These are phyloP conservation scores for Penicillium brasilianum DNA, from an alignment of 2,329 filamentous ascomycete genomes.

Conservation along the genomic window DNA sequence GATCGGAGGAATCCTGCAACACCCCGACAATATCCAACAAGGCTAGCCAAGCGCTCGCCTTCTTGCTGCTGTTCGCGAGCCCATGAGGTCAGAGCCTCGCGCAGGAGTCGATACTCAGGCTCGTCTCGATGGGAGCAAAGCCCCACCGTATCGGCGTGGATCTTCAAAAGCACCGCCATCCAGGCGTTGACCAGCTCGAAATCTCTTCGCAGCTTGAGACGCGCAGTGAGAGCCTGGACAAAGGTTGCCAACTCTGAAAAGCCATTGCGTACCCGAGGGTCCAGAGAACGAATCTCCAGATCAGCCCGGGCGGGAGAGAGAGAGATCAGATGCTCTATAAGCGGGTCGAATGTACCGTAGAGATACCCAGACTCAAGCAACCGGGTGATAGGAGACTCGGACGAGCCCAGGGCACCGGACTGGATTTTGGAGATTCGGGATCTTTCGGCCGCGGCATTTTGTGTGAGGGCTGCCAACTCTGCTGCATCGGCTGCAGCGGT, in stretches of 20 bases:
- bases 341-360: conserved; percentile 66
- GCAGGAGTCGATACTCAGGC: conserved; percentile 52
- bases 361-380: conserved; percentile 53
- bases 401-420: conserved; percentile 41
- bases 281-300: conserved; percentile 84
- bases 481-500: conserved; percentile 35
- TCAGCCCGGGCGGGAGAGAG: conserved; percentile 86
- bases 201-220: conserved; percentile 72
- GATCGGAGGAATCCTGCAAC: conserved; percentile 80
- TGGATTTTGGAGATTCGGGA: conserved; percentile 75
- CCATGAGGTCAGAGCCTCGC: conserved; percentile 70
- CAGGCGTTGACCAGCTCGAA: conserved; percentile 95
- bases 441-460: conserved; percentile 53
- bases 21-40: conserved; percentile 87
- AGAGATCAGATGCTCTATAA: conserved; percentile 78
- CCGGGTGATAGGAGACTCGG: conserved; percentile 51
- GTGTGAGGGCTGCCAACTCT: conserved; percentile 36
- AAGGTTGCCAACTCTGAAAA: conserved; percentile 78
- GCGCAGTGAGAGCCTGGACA: conserved; percentile 75
- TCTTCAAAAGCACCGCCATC: conserved; percentile 90
- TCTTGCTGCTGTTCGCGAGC: conserved; percentile 74
- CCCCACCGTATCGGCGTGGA: conserved; percentile 70
- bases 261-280: conserved; percentile 46
- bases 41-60: conserved; percentile 69
- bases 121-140: conserved; percentile 53